Conservation (phyloP, 2,329 filamentous ascomycete genomes). For the Scedosporium minutisporum region DNA sequence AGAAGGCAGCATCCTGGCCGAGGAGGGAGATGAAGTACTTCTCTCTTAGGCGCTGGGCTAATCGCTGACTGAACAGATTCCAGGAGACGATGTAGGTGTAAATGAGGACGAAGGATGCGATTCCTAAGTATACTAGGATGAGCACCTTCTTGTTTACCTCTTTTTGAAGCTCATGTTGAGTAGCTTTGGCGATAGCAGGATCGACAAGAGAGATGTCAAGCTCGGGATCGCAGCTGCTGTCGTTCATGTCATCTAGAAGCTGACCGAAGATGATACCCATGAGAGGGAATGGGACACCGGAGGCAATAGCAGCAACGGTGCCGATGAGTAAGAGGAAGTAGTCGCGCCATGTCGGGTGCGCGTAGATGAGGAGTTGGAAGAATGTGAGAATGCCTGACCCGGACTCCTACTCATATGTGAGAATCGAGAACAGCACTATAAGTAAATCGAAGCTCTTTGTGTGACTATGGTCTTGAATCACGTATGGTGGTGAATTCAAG, state of each 20-base stretch:
- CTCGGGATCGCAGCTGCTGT: constrained; percentile 36
- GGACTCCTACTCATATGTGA: not conserved
- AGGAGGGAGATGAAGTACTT: constrained; percentile 49
- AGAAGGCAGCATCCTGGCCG: constrained; percentile 52
- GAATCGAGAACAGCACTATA: not conserved
- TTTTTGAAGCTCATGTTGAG: constrained; percentile 23
- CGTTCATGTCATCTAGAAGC: constrained; percentile 52
- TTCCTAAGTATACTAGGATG: constrained; percentile 52
- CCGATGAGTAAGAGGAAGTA: constrained; percentile 31
- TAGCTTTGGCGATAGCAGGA: constrained; percentile 5
- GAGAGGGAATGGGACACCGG: constrained; percentile 54
- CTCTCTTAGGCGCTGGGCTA: constrained; percentile 53
- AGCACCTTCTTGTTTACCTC: constrained; percentile 49
- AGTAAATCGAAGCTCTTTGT: not conserved
- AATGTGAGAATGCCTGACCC: constrained; percentile 22
- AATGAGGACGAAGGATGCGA: constrained; percentile 53
- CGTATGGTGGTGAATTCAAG: constrained; percentile 3
- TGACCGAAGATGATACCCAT: constrained; percentile 56
- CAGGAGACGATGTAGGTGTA: constrained; percentile 56
- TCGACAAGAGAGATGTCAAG: constrained; percentile 10
- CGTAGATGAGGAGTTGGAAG: constrained; percentile 35
- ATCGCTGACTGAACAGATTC: constrained; percentile 53
- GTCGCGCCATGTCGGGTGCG: constrained; percentile 33
- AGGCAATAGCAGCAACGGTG: constrained; percentile 37
- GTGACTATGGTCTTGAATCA: not conserved